These are phyloP conservation scores for Populus euphratica DNA, from an alignment of 345 rosid genomes.

Conservation along the genomic window DNA sequence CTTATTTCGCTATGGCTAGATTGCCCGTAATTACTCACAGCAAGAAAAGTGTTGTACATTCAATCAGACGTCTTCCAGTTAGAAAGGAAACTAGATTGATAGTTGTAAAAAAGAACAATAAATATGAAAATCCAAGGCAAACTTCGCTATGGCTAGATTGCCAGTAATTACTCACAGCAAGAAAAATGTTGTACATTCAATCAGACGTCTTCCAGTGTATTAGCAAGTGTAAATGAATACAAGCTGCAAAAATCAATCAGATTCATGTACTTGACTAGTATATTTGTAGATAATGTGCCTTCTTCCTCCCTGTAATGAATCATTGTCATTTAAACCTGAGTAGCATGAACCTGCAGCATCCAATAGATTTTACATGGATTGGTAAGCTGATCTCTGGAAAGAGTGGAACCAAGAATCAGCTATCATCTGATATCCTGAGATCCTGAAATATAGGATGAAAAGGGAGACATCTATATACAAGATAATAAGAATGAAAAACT, in stretches of 20 bases:
- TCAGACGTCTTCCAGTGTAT: background rate
- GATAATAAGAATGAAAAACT: background rate
- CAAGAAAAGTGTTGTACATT: background rate
- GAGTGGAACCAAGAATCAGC: background rate
- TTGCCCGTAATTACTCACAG: background rate
- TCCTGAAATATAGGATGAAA: background rate
- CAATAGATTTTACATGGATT: background rate
- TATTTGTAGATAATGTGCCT: background rate
- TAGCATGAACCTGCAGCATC: slow-evolving; percentile 3
- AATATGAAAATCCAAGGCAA: background rate
- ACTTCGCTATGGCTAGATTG: too few relatives aligned
- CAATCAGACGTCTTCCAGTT: background rate
- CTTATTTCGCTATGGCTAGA: too few relatives aligned
- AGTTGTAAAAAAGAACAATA: background rate
- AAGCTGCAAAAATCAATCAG: background rate
- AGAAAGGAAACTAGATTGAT: too few relatives aligned
- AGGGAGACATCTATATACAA: too few relatives aligned
- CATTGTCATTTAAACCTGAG: background rate
- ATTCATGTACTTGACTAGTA: background rate
- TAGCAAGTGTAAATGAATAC: background rate
- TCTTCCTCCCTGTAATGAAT: background rate
- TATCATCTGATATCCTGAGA: background rate
- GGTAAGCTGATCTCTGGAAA: background rate
- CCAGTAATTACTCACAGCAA: background rate
- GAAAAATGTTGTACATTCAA: background rate